Percentiles rank a stretch among this genome's conserved stretches.
These are phyloP conservation scores for Penicillium sp. DNA, from an alignment of 2,329 filamentous ascomycete genomes.

Conservation along the genomic window DNA sequence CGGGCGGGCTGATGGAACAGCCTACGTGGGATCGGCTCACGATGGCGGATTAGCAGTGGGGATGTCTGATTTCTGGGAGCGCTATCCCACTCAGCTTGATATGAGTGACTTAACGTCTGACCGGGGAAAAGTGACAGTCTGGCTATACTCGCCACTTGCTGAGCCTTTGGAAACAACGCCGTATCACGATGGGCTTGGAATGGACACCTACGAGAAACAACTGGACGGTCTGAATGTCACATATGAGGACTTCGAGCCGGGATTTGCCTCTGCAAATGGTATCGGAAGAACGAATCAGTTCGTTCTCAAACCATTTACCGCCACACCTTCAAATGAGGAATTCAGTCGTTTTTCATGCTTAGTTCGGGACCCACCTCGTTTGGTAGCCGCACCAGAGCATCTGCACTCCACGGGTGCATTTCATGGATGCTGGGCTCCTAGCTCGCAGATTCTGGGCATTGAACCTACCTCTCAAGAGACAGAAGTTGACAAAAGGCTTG, in stretches of 20 bases:
- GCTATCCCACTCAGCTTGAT: conserved; percentile 60
- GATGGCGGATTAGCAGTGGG: conserved; percentile 61
- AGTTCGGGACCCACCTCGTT: conserved; percentile 54
- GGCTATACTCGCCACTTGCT: conserved; percentile 60
- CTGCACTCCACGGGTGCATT: conserved; percentile 55
- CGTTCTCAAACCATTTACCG: conserved; percentile 53
- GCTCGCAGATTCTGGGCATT: conserved; percentile 22
- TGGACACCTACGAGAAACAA: conserved; percentile 58
- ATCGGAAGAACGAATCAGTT: conserved; percentile 61
- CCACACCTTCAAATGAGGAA: conserved; percentile 52
- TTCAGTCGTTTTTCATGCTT: conserved; percentile 47
- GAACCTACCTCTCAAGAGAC: conserved; percentile 28
- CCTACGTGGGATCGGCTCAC: conserved; percentile 59
- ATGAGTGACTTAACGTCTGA: conserved; percentile 53
- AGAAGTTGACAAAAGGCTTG: conserved; percentile 54
- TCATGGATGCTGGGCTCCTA: conserved; percentile 56
- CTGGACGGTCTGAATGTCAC: conserved; percentile 63
- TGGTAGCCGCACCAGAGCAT: conserved; percentile 51
- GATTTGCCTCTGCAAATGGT: conserved; percentile 58
- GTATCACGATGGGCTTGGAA: conserved; percentile 59
- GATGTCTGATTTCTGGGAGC: conserved; percentile 63
- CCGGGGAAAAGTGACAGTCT: conserved; percentile 56
- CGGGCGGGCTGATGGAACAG: conserved; percentile 56
- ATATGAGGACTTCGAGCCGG: conserved; percentile 62
- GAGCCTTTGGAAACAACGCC: conserved; percentile 58